These are phyloP conservation scores for Hypoxylon sp. DNA, from an alignment of 2,329 filamentous ascomycete genomes.

Conservation along the genomic window DNA sequence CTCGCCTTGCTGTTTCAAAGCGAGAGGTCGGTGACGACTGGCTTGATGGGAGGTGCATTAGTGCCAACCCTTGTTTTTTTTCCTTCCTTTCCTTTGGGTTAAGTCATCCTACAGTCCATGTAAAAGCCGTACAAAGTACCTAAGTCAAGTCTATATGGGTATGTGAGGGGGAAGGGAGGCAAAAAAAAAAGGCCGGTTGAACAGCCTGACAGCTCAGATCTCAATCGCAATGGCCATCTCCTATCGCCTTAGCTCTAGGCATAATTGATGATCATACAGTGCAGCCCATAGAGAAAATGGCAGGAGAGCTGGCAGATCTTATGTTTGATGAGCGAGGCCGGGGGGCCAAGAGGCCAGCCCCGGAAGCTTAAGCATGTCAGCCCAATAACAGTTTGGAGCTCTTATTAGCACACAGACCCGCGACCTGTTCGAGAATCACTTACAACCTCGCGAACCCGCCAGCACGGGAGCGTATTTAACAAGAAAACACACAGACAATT, in stretches of 20 bases:
- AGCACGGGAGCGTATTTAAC: conserved; percentile 28
- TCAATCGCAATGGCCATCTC: conserved; percentile 14
- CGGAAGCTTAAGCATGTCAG: conserved; percentile 27
- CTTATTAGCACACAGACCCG: conserved; percentile 16
- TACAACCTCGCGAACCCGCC: conserved; percentile 25
- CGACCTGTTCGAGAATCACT: conserved; percentile 21
- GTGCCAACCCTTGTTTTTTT: conserved; percentile 10
- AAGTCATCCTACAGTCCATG: conserved; percentile 11
- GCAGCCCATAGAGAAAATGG: conserved; percentile 8
- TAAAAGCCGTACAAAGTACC: not conserved
- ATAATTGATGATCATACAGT: conserved; percentile 36
- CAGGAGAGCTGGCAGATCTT: conserved; percentile 13
- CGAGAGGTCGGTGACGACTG: conserved; percentile 32
- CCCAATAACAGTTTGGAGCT: conserved; percentile 22
- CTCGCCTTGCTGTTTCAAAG: conserved; percentile 19
- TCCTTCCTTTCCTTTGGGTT: conserved; percentile 4
- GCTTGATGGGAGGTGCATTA: conserved; percentile 36
- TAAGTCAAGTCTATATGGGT: not conserved
- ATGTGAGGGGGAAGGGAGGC: conserved; percentile 31
- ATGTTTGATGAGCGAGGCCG: conserved; percentile 29
- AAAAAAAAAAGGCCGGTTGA: conserved; percentile 20
- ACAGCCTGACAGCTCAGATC: conserved; percentile 25
- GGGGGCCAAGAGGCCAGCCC: conserved; percentile 19
- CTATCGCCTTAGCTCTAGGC: conserved; percentile 19
- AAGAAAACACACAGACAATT: conserved; percentile 27